Conservation (phyloP, 208 protist species). For the Herpetomonas samuelpessoai region DNA sequence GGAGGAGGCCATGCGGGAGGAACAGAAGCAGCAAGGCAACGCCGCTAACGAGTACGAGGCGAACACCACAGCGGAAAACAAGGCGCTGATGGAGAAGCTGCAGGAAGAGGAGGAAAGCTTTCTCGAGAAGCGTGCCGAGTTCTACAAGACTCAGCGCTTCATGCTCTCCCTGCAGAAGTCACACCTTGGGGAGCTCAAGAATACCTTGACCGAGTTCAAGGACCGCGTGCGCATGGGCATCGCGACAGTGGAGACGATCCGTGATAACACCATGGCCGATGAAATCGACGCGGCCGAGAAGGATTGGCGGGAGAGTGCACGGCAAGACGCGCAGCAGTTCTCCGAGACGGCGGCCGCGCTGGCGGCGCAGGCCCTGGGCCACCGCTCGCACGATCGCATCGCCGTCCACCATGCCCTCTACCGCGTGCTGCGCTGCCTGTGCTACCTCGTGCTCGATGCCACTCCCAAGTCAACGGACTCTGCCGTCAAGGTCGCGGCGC, state of each 20-base stretch:
- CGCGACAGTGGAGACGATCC: slow-evolving; percentile 36
- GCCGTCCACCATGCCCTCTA: slow-evolving; percentile 54
- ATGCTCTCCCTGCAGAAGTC: slow-evolving; percentile 62
- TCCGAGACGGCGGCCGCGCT: slow-evolving; percentile 33
- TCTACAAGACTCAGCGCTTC: slow-evolving; percentile 75
- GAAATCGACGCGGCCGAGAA: slow-evolving; percentile 27
- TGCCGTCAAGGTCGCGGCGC: slow-evolving; percentile 62
- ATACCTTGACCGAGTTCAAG: slow-evolving; percentile 33
- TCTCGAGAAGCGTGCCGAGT: slow-evolving; percentile 43
- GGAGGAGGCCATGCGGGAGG: slow-evolving; percentile 17
- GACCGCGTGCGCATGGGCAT: slow-evolving; percentile 47
- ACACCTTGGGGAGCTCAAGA: slow-evolving; percentile 58
- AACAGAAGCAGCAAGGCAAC: slow-evolving; percentile 2
- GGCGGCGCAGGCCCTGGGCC: slow-evolving; percentile 23
- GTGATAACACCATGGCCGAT: slow-evolving; percentile 17
- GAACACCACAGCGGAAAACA: slow-evolving; percentile 8
- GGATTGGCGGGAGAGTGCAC: slow-evolving; percentile 16
- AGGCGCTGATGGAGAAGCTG: slow-evolving; percentile 17
- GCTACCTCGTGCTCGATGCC: slow-evolving; percentile 71
- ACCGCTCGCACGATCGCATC: slow-evolving; percentile 47
- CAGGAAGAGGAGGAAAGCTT: slow-evolving; percentile 38
- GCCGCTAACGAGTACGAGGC: slow-evolving; percentile 16
- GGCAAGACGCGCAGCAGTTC: slow-evolving; percentile 17
- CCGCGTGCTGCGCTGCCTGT: slow-evolving; percentile 65
- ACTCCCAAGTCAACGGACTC: slow-evolving; percentile 66